phyloP scores from a whole-genome alignment of 1,139 yeast genomes.

The Wickerhamiella pararugosa region DNA sequence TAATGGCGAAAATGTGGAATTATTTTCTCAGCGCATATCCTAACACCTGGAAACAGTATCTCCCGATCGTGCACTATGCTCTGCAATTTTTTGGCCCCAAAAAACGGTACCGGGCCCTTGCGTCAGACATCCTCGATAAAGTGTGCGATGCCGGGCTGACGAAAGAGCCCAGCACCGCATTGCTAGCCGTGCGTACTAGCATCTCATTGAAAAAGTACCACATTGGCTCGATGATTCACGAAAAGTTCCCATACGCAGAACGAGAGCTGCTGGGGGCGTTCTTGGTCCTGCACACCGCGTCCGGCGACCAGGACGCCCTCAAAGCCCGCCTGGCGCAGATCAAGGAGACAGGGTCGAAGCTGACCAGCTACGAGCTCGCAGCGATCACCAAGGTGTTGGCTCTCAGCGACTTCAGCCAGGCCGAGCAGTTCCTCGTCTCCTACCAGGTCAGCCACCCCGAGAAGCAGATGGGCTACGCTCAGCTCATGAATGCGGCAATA shows the following conservation, averaged over 20 bases:
- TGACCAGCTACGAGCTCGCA: conserved; percentile 7
- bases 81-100: conserved; percentile 2
- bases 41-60: no score
- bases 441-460: not conserved
- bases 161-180: not conserved
- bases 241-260: not conserved
- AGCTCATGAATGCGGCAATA: conserved; percentile 11
- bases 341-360: not conserved
- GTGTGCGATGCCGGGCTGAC: not conserved
- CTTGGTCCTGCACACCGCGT: conserved; percentile 2
- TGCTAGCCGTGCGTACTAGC: not conserved
- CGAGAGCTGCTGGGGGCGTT: conserved; percentile 5
- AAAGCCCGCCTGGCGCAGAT: not conserved
- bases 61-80: not conserved
- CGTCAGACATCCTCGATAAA: not conserved
- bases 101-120: not conserved
- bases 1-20: no score
- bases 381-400: conserved; percentile 9
- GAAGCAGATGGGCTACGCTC: conserved; percentile 6
- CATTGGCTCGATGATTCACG: not conserved
- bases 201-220: not conserved
- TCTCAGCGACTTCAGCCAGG: not conserved
- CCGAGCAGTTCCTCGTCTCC: conserved; percentile 4
- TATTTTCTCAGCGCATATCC: no score
- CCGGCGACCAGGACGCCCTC: not conserved